A percentile compares a stretch with the other conserved stretches of the same genome.
These are phyloP conservation scores for Limonium bicolor DNA, from an alignment of 148 eudicot genomes.

Conservation along the genomic window DNA sequence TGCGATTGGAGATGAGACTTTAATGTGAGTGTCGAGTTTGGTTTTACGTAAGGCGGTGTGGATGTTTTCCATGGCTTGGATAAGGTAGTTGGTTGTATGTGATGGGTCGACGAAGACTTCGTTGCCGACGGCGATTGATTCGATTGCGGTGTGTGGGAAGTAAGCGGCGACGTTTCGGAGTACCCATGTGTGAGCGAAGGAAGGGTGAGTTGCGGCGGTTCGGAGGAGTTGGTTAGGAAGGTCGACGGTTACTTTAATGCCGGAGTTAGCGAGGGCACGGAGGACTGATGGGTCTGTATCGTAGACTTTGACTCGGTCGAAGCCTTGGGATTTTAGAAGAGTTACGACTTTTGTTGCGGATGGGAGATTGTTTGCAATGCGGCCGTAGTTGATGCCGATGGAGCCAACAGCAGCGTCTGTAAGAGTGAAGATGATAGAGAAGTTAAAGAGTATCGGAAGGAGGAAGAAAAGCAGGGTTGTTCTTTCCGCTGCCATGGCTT, in stretches of 20 bases:
- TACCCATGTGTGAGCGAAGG: slow-evolving; percentile 57
- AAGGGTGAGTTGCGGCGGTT: slow-evolving; percentile 30
- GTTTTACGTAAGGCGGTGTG: slow-evolving; percentile 32
- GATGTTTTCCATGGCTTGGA: slow-evolving; percentile 65
- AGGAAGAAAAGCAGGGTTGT: too few relatives aligned
- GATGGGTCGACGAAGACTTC: slow-evolving; percentile 74
- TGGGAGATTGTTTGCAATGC: slow-evolving; percentile 74
- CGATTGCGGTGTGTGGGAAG: slow-evolving; percentile 54
- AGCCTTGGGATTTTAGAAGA: slow-evolving; percentile 41
- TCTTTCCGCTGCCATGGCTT: too few relatives aligned
- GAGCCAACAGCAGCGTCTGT: slow-evolving; percentile 54
- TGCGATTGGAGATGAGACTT: slow-evolving; percentile 77
- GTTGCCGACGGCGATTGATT: slow-evolving; percentile 72
- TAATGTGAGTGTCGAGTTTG: slow-evolving; percentile 26
- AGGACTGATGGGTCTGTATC: slow-evolving; percentile 80
- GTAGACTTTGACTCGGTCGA: slow-evolving; percentile 62
- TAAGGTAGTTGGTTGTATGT: slow-evolving; percentile 43
- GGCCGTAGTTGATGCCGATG: slow-evolving; percentile 82
- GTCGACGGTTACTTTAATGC: slow-evolving; percentile 48
- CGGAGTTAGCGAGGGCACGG: slow-evolving; percentile 33
- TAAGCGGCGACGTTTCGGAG: slow-evolving; percentile 38
- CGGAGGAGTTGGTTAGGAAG: slow-evolving; percentile 72
- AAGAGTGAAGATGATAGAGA: too few relatives aligned
- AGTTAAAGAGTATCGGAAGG: too few relatives aligned
- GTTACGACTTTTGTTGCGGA: slow-evolving; percentile 44